These are phyloP conservation scores for Purpureocillium lavendulum DNA, from an alignment of 2,329 filamentous ascomycete genomes.

Conservation along the genomic window DNA sequence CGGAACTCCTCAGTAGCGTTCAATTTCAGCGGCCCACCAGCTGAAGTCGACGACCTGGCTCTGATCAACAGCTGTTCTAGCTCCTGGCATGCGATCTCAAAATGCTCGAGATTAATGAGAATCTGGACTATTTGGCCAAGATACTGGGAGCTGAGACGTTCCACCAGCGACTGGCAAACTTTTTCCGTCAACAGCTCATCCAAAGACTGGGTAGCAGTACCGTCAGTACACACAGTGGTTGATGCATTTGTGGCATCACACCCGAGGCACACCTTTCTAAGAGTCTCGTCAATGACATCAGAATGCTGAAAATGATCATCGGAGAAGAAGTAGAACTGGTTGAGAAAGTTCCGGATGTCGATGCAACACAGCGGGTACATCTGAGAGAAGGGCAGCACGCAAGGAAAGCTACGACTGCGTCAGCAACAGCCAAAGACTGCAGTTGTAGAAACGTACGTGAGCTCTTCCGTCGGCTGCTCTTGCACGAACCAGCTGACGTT, in stretches of 20 bases:
- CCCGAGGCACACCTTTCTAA: slow-evolving; percentile 54
- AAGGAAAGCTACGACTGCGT: slow-evolving; percentile 60
- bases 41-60: slow-evolving; percentile 73
- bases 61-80: slow-evolving; percentile 79
- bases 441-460: slow-evolving; percentile 50
- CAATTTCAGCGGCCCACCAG: slow-evolving; percentile 71
- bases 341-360: slow-evolving; percentile 93
- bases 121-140: slow-evolving; percentile 98
- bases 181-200: slow-evolving; percentile 90
- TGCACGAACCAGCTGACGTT: slow-evolving; percentile 95
- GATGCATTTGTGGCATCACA: not conserved
- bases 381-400: slow-evolving; percentile 93
- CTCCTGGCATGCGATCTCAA: slow-evolving; percentile 86
- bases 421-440: not conserved
- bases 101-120: slow-evolving; percentile 93
- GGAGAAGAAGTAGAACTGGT: slow-evolving; percentile 96
- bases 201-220: slow-evolving; percentile 53
- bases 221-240: not conserved
- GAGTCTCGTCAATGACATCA: slow-evolving; percentile 80
- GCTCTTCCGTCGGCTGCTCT: slow-evolving; percentile 65
- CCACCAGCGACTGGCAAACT: slow-evolving; percentile 83
- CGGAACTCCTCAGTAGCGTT: slow-evolving; percentile 80
- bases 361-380: slow-evolving; percentile 99
- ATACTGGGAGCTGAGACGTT: slow-evolving; percentile 84
- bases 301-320: slow-evolving; percentile 93